Evolutionary conservation across 129 eudicot species (phyloP).

Genomic region (Chrysanthemum makinoi): DNA sequence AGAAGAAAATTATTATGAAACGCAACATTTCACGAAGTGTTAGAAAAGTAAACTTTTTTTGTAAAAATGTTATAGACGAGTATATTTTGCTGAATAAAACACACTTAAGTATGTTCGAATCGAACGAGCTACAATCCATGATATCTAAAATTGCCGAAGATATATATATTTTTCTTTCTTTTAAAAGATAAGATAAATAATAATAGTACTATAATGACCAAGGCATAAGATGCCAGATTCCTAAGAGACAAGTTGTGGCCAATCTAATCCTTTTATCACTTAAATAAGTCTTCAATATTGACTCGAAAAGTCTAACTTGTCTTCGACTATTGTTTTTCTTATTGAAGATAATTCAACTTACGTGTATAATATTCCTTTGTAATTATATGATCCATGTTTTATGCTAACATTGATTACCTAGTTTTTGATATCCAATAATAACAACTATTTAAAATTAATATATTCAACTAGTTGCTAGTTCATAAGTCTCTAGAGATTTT

Average conservation of each 20-base stretch:
- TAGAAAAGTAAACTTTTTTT: too few species aligned
- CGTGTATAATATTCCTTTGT: conserved; percentile 20
- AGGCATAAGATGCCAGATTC: conserved; percentile 20
- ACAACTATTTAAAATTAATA: not conserved
- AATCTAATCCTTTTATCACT: conserved; percentile 24
- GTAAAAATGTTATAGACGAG: too few species aligned
- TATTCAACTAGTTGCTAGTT: not conserved
- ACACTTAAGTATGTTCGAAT: too few species aligned
- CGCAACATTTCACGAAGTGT: not conserved
- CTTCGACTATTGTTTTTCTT: conserved; percentile 20
- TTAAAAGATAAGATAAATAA: not conserved
- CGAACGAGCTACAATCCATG: not conserved
- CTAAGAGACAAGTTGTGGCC: conserved; percentile 29
- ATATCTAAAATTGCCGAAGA: not conserved
- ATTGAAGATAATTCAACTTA: conserved; percentile 25
- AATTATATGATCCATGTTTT: not conserved
- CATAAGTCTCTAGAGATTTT: too few species aligned
- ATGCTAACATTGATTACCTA: not conserved
- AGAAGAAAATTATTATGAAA: not conserved
- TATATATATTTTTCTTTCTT: not conserved
- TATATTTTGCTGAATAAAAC: too few species aligned
- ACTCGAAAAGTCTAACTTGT: conserved; percentile 38
- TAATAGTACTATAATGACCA: not conserved
- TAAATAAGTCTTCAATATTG: conserved; percentile 26
- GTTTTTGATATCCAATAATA: not conserved